Percentiles rank a stretch among this genome's conserved stretches.
phyloP scores from a whole-genome alignment of 108 stramenopile genomes.

The Cyclotella cryptica region DNA sequence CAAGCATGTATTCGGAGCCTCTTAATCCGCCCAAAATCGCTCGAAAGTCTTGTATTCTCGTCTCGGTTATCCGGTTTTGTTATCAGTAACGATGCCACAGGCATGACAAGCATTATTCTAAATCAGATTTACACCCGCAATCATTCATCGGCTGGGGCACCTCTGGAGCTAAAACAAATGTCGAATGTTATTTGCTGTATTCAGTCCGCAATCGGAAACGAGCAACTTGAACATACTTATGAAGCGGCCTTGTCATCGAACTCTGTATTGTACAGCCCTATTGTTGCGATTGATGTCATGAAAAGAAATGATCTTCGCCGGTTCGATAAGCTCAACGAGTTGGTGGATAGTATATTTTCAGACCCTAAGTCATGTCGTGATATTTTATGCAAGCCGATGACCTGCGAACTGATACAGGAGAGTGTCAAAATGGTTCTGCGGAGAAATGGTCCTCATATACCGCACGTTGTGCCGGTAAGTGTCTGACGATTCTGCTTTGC shows the following conservation, averaged over 20 bases:
- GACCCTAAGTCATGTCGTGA: conserved; percentile 18
- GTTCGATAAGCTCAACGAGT: conserved; percentile 4
- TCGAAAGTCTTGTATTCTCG: conserved; percentile 16
- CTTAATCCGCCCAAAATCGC: conserved; percentile 11
- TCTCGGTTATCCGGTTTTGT: conserved; percentile 24
- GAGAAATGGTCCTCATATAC: conserved; percentile 33
- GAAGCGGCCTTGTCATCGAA: neutral
- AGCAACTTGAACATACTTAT: neutral
- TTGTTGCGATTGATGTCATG: conserved; percentile 13
- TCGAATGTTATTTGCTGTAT: neutral
- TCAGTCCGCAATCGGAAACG: neutral
- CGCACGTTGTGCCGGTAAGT: conserved; percentile 46
- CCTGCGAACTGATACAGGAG: conserved; percentile 23
- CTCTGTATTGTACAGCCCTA: conserved; percentile 5
- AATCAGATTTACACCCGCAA: neutral
- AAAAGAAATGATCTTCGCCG: neutral
- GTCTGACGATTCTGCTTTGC: neutral
- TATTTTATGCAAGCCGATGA: conserved; percentile 8
- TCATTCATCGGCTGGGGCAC: neutral
- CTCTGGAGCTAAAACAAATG: neutral
- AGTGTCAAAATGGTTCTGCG: conserved; percentile 26
- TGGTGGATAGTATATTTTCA: conserved; percentile 28
- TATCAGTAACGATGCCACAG: conserved; percentile 1
- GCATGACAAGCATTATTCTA: neutral
- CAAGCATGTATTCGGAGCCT: conserved; percentile 11